Conservation (phyloP, 2,329 filamentous ascomycete species). For the Leptographium wingfieldii region DNA sequence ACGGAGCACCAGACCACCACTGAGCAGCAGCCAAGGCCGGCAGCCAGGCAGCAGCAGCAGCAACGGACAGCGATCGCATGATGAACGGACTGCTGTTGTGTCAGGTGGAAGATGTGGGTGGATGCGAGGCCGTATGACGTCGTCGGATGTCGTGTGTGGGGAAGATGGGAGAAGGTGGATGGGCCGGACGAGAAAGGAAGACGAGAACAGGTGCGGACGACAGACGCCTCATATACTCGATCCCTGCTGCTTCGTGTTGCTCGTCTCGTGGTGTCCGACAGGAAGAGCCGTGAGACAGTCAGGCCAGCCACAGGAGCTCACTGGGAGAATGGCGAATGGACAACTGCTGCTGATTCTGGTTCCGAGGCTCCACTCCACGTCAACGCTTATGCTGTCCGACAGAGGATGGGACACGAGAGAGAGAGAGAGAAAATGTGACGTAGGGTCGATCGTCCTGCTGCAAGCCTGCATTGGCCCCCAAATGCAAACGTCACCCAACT, state of each 20-base stretch:
- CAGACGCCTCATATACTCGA: background rate
- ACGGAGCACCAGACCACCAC: conserved; percentile 2
- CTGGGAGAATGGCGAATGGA: too few relatives aligned
- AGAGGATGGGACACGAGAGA: background rate
- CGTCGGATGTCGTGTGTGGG: background rate
- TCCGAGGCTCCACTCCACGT: background rate
- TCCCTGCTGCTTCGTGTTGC: background rate
- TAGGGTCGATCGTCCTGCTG: background rate
- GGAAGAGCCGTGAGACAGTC: background rate
- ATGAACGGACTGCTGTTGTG: background rate
- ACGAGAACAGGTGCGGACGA: background rate
- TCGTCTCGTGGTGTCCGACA: background rate
- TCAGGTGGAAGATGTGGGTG: background rate
- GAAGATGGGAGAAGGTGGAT: background rate
- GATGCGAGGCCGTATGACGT: background rate
- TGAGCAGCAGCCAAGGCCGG: background rate
- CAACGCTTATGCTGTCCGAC: background rate
- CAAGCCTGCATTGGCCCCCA: background rate
- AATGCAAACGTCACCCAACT: background rate
- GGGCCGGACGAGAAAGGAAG: background rate
- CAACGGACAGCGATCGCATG: background rate
- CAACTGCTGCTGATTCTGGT: background rate
- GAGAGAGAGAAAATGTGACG: background rate
- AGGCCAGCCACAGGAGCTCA: background rate
- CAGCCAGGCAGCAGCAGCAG: conserved; percentile 5